Base-by-base conservation (phyloP, 2,329 filamentous ascomycete genomes). In the Orbilia ellipsospora region DNA sequence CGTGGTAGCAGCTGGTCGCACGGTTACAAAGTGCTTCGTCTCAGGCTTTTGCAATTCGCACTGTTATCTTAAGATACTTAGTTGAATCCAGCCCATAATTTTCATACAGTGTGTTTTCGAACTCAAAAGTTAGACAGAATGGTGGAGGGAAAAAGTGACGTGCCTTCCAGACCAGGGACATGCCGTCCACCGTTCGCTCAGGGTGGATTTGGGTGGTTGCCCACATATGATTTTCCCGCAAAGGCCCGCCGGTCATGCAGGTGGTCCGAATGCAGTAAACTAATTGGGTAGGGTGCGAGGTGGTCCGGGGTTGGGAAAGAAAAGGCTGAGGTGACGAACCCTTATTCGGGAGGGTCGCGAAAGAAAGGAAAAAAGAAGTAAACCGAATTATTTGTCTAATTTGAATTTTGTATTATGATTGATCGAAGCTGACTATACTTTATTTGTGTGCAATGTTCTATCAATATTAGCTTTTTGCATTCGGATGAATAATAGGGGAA, bases 181-280 rank as follows among this genome's bases (percentile, higher is more conserved):
- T 68, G 65, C 65, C 55, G 56, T 55, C 10, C 36, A 59, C 54
- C 28, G 20, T 15, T 20, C n/a, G 48, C 16, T 48, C 7, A 4
- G 13, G 44, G 52, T 59, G 64, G 45, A 40, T 57, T 18, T 18
- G 10, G 54, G 10, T 36, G 50, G 55, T 62, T 51, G 31, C 50
- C 57, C 56, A 55, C 55, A 61, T 8, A 20, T 52, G n/a, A 15
- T 28, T 26, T 50, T 36, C 66, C 66, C 66, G 66, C 66, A 70
- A 63, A 70, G 50, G 66, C 66, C 31, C 31, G 31, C 31, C 31
- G 31, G 31, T 36, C 66, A 74, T 68, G 70, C 70, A 68, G 70
- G 70, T 74, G 70, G 70, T 20, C 63, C 70, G 63, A 73, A 74
- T 68, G 70, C 50, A 74, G 70, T 63, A 63, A 74, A 74, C 63